These are phyloP conservation scores for Mycotypha africana DNA, from an alignment of 371 early-diverging fungal species.

Conservation along the genomic window DNA sequence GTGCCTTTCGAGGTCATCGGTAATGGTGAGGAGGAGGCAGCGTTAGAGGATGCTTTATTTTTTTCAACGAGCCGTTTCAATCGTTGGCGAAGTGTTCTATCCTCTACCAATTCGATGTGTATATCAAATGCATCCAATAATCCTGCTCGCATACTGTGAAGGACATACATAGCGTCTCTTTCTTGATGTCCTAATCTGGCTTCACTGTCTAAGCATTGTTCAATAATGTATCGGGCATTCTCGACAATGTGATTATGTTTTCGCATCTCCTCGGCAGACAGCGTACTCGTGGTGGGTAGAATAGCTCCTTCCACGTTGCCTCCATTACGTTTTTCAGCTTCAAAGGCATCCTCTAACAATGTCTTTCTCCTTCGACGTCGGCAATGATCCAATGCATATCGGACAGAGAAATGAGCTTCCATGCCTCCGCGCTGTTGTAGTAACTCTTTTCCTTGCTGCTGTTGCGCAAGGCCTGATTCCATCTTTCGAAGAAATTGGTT, in stretches of 20 bases:
- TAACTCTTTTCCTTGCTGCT: constrained; percentile 23
- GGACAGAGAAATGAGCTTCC: constrained; percentile 39
- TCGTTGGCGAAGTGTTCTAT: constrained; percentile 20
- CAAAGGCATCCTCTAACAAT: constrained; percentile 22
- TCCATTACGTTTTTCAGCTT: constrained; percentile 22
- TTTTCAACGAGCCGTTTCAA: constrained; percentile 17
- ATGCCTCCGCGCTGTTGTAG: constrained; percentile 27
- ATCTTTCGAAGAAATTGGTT: constrained; percentile 17
- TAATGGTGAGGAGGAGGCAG: too few relatives aligned
- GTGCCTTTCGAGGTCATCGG: too few relatives aligned
- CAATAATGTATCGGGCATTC: constrained; percentile 29
- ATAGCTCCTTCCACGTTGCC: constrained; percentile 13
- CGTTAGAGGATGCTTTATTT: constrained; percentile 20
- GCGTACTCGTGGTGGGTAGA: not conserved
- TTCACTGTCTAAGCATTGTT: constrained; percentile 46
- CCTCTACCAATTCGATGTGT: constrained; percentile 31
- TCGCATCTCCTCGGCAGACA: constrained; percentile 1
- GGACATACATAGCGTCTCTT: constrained; percentile 48
- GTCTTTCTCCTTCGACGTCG: constrained; percentile 14
- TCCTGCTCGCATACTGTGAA: constrained; percentile 40
- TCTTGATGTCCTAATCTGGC: constrained; percentile 37
- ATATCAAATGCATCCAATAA: constrained; percentile 28
- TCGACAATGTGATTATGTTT: constrained; percentile 12
- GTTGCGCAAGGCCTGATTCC: constrained; percentile 16
- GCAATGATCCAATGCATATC: constrained; percentile 34